Evolutionary conservation across 2,329 filamentous ascomycete species (phyloP), one percentile per base, ranked within the genome.

Genomic region (Penicillium sp.): DNA sequence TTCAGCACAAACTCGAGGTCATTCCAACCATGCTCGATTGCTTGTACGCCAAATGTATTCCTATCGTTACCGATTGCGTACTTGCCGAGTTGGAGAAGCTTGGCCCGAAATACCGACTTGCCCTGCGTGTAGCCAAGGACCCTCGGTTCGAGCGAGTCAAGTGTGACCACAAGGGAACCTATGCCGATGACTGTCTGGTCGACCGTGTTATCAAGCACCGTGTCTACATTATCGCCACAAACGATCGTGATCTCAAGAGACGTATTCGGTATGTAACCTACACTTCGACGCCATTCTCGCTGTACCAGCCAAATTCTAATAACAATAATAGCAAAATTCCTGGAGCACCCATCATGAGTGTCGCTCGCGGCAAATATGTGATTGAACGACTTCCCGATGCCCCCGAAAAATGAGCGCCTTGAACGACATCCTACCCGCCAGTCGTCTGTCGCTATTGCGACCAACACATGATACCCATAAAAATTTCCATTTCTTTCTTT

Each of bases 11-110:
- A 78, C 84, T 97, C 21, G 91, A 92, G 34, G 79, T 97, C 13
- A 82, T 96, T 21, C 88, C 93, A 59, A 87, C 88, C 3, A 90
- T 97, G 80, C 96, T 97, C 91, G 92, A 97, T 74, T 89, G 90
- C 53, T 82, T 99, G 5, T 96, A 92, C 73, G 93, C 93, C 19
- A 95, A 95, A 69, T 94, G 90, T 73, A 91, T 87, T 23, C 91
- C 92, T 19, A 88, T 94, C 63, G 92, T 97, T 64, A 96, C 92
- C 2, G 84, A 85, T 64, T 92, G 89, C 78, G 87, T 87, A 65
- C 87, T 92, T 83, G 88, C 87, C 54, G 92, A 96, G 74, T 76
- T 97, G 62, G 92, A 96, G 72, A 96, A 96, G 73, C 82, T 97
- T 10, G 92, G 93, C 0, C 85, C 86, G 3, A 94, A 94, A 72